A percentile compares a stretch with the other conserved stretches of the same genome.
Conservation (phyloP, 208 protist species). For the Crithidia expoeki region DNA sequence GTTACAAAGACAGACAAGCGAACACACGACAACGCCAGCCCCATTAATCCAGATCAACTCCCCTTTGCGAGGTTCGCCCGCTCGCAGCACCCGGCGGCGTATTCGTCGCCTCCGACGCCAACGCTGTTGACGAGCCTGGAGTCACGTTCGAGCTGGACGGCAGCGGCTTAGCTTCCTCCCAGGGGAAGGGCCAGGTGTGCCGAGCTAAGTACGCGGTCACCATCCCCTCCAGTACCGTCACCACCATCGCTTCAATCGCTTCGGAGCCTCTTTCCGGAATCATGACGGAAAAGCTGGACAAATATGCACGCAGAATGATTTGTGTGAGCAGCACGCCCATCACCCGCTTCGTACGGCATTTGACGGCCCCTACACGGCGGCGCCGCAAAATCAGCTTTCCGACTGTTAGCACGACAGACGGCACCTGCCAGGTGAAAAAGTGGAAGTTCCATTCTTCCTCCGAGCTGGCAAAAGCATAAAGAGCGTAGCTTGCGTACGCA, state of each 20-base stretch:
- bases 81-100: constrained; percentile 14
- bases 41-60: constrained; percentile 13
- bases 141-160: constrained; percentile 17
- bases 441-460: constrained; percentile 75
- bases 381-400: constrained; percentile 71
- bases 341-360: constrained; percentile 68
- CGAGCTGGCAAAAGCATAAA: constrained; percentile 69
- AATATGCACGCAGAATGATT: constrained; percentile 66
- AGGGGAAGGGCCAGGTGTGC: constrained; percentile 71
- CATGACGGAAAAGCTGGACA: constrained; percentile 80
- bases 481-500: constrained; percentile 63
- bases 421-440: constrained; percentile 87
- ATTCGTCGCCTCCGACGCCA: constrained; percentile 26
- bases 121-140: constrained; percentile 29
- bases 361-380: constrained; percentile 34
- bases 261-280: constrained; percentile 67
- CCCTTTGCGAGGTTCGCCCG: neutral
- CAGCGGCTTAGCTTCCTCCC: constrained; percentile 24
- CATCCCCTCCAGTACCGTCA: constrained; percentile 56
- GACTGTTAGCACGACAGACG: constrained; percentile 64
- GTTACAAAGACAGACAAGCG: too few species aligned
- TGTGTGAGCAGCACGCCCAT: constrained; percentile 63
- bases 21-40: neutral
- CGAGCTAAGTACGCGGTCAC: constrained; percentile 63
- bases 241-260: constrained; percentile 47